Evolutionary conservation across 495 filamentous ascomycete genomes (phyloP).

Genomic region (Hyaloscypha hepaticicola): DNA sequence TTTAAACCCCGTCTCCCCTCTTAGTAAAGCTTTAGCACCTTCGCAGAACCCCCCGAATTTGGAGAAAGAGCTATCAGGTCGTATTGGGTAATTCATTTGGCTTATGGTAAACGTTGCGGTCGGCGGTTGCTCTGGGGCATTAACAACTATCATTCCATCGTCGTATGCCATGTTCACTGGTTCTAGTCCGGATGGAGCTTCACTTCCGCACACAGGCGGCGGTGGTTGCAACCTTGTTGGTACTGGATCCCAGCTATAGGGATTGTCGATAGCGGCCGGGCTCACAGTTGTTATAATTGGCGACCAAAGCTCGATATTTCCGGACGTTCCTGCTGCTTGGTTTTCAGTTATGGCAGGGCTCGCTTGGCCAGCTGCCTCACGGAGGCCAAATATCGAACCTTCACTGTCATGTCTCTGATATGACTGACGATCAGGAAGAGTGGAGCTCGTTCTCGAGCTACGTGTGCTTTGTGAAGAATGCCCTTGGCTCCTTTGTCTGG

Average conservation of each 20-base stretch:
- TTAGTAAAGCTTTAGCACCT: constrained; percentile 24
- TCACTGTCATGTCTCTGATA: constrained; percentile 19
- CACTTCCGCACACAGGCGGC: constrained; percentile 4
- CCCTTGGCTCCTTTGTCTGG: constrained; percentile 22
- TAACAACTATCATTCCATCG: not conserved
- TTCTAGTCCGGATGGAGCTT: constrained; percentile 19
- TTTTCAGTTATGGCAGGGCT: constrained; percentile 11
- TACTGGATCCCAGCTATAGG: not conserved
- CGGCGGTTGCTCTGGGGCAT: not conserved
- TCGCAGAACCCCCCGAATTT: constrained; percentile 31
- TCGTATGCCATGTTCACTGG: constrained; percentile 3
- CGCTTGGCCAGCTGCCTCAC: constrained; percentile 11
- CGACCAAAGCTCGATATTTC: constrained; percentile 3
- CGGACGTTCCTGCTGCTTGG: not conserved
- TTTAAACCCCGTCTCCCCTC: constrained; percentile 27
- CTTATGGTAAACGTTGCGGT: constrained; percentile 22
- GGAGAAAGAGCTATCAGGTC: constrained; percentile 29
- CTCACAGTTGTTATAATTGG: not conserved
- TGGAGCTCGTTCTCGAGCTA: constrained; percentile 25
- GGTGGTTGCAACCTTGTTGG: not conserved
- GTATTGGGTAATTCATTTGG: constrained; percentile 27
- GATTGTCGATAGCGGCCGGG: not conserved
- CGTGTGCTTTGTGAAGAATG: constrained; percentile 15
- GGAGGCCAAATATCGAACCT: constrained; percentile 22
- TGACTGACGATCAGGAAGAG: constrained; percentile 13